A percentile compares a stretch with the other conserved stretches of the same genome.
phyloP scores from a whole-genome alignment of 2,329 filamentous ascomycete genomes.

The Penicillium sp. region DNA sequence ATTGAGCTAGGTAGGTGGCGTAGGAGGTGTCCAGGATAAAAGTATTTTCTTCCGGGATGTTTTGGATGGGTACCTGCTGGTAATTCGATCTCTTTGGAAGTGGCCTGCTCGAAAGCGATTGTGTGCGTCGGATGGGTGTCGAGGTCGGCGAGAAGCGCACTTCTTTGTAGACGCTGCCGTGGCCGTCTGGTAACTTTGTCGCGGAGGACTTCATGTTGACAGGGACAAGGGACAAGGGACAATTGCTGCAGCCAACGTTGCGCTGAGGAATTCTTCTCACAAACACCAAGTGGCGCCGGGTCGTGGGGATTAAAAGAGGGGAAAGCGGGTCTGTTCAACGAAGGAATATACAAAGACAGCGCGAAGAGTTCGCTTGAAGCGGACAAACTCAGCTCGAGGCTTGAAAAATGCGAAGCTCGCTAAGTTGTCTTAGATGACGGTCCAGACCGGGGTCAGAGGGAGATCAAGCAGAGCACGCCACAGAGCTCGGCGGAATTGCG shows the following conservation, averaged over 20 bases:
- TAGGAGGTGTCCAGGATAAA: slow-evolving; percentile 34
- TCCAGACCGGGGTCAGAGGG: background rate
- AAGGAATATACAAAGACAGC: background rate
- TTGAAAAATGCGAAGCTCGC: background rate
- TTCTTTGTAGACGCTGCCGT: slow-evolving; percentile 38
- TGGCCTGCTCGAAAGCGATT: slow-evolving; percentile 38
- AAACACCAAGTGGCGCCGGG: background rate
- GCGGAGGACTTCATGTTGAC: slow-evolving; percentile 25
- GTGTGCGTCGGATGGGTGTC: slow-evolving; percentile 35
- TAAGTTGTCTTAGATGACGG: background rate
- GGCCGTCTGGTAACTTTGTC: slow-evolving; percentile 29
- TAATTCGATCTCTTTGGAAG: slow-evolving; percentile 28
- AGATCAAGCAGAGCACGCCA: background rate
- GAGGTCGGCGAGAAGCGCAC: slow-evolving; percentile 41
- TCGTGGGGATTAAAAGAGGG: slow-evolving; percentile 2
- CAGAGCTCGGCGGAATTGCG: slow-evolving; percentile 7
- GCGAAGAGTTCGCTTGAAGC: background rate
- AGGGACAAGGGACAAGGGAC: background rate
- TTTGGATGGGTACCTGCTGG: slow-evolving; percentile 19
- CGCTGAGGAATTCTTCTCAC: background rate
- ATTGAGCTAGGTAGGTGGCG: slow-evolving; percentile 34
- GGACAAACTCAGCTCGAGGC: background rate
- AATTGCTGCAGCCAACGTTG: background rate
- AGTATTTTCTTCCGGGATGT: slow-evolving; percentile 16
- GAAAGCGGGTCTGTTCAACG: background rate